A percentile compares a stretch with the other conserved stretches of the same genome.
phyloP scores from a whole-genome alignment of 192 early-diverging fungal species.

The Polychytrium aggregatum region DNA sequence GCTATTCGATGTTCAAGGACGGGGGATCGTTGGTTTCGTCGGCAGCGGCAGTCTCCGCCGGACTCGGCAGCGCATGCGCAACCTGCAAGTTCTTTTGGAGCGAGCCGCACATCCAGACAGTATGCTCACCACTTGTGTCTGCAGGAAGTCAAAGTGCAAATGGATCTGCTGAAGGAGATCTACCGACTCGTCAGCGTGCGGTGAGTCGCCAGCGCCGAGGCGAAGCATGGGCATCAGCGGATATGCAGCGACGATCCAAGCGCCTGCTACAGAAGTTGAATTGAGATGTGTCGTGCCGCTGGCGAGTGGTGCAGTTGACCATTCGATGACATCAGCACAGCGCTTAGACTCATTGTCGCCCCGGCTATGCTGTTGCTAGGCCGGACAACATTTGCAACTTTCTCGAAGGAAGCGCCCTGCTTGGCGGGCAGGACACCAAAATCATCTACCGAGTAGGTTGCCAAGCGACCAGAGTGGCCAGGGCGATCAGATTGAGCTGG shows the following conservation, averaged over 20 bases:
- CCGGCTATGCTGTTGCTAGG: no score
- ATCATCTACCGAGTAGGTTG: slow-evolving; percentile 73
- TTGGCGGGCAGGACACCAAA: slow-evolving; percentile 73
- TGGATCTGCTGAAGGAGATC: slow-evolving; percentile 80
- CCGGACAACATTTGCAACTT: slow-evolving; percentile 89
- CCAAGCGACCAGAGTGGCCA: no score
- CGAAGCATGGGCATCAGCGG: neutral
- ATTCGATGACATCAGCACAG: neutral
- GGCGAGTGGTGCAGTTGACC: slow-evolving; percentile 2
- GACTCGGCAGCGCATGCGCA: neutral
- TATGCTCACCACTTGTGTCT: neutral
- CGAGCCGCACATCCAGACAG: no score
- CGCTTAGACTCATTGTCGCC: no score
- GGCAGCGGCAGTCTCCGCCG: neutral
- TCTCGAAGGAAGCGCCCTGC: slow-evolving; percentile 66
- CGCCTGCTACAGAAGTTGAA: no score
- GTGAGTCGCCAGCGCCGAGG: slow-evolving; percentile 2
- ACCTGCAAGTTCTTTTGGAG: no score
- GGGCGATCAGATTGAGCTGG: no score
- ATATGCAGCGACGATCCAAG: no score
- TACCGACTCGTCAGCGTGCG: slow-evolving; percentile 73
- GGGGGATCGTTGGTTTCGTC: neutral
- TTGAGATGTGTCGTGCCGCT: slow-evolving; percentile 1
- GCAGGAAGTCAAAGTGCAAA: slow-evolving; percentile 72
- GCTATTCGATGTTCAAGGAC: no score